phyloP scores from a whole-genome alignment of 2,329 filamentous ascomycete genomes.

The Fusarium concolor region DNA sequence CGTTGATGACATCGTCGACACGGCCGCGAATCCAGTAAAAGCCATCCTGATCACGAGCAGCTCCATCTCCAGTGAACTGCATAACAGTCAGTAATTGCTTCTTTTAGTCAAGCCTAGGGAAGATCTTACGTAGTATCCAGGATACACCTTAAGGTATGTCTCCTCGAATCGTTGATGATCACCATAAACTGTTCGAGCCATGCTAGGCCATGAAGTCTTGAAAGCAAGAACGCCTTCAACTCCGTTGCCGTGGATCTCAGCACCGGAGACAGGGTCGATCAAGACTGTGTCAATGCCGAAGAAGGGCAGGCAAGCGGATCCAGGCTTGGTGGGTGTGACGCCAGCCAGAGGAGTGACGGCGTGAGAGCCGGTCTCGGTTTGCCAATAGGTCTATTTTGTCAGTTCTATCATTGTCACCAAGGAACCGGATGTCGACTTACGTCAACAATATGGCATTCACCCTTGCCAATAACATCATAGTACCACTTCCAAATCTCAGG shows the following conservation, averaged over 20 bases:
- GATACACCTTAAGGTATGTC: slow-evolving; percentile 94
- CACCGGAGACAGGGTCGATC: slow-evolving; percentile 90
- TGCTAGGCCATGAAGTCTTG: slow-evolving; percentile 95
- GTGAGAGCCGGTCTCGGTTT: slow-evolving; percentile 95
- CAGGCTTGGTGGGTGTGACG: slow-evolving; percentile 92
- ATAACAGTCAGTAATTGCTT: neutral
- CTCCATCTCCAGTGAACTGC: slow-evolving; percentile 88
- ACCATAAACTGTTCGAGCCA: slow-evolving; percentile 96
- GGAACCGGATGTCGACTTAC: slow-evolving; percentile 63
- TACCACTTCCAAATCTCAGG: slow-evolving; percentile 99
- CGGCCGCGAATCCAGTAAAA: slow-evolving; percentile 99
- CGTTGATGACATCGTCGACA: slow-evolving; percentile 96
- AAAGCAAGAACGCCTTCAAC: slow-evolving; percentile 93
- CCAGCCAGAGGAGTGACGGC: slow-evolving; percentile 91
- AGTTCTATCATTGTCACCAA: neutral
- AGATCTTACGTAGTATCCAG: slow-evolving; percentile 85
- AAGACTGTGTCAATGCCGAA: slow-evolving; percentile 95
- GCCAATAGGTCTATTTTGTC: slow-evolving; percentile 85
- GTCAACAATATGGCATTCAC: slow-evolving; percentile 89
- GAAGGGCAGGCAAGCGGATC: slow-evolving; percentile 93
- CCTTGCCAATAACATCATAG: slow-evolving; percentile 88
- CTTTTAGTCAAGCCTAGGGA: rapidly evolving
- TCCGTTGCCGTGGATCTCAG: slow-evolving; percentile 89
- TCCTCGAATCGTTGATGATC: slow-evolving; percentile 97
- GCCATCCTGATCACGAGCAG: slow-evolving; percentile 90